A percentile compares a stretch with the other conserved stretches of the same genome.
These are phyloP conservation scores for Clarireedia sp. DNA, from an alignment of 2,329 filamentous ascomycete species.

Conservation along the genomic window DNA sequence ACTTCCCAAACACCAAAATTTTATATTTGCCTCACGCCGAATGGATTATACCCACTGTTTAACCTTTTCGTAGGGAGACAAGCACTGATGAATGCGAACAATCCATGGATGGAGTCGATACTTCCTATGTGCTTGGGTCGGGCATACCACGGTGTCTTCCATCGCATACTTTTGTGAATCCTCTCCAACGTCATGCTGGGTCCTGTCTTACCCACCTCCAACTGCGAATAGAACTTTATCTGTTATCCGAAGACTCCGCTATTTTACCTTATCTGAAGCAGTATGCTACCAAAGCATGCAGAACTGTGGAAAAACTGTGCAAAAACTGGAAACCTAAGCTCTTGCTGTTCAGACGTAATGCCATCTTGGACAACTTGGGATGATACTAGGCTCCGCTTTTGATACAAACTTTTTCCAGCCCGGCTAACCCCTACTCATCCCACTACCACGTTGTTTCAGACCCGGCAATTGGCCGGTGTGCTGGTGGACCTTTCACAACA, in stretches of 20 bases:
- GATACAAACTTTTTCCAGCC: conserved; percentile 19
- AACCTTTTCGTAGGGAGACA: too few relatives aligned
- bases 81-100: too few relatives aligned
- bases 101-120: too few relatives aligned
- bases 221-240: conserved; percentile 7
- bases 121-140: background rate
- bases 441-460: background rate
- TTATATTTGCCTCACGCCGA: too few relatives aligned
- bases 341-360: background rate
- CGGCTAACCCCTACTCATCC: conserved; percentile 12
- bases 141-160: conserved; percentile 4
- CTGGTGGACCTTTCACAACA: too few relatives aligned
- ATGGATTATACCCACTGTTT: too few relatives aligned
- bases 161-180: background rate
- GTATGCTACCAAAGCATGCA: background rate
- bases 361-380: background rate
- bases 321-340: background rate
- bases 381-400: conserved; percentile 20
- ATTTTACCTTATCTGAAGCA: conserved; percentile 17
- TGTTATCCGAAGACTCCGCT: conserved; percentile 10
- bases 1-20: too few relatives aligned
- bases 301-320: background rate
- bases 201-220: conserved; percentile 9
- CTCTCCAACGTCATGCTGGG: conserved; percentile 5
- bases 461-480: too few relatives aligned